phyloP scores from a whole-genome alignment of 1,139 yeast species.

The Magnusiomyces fungicola region DNA sequence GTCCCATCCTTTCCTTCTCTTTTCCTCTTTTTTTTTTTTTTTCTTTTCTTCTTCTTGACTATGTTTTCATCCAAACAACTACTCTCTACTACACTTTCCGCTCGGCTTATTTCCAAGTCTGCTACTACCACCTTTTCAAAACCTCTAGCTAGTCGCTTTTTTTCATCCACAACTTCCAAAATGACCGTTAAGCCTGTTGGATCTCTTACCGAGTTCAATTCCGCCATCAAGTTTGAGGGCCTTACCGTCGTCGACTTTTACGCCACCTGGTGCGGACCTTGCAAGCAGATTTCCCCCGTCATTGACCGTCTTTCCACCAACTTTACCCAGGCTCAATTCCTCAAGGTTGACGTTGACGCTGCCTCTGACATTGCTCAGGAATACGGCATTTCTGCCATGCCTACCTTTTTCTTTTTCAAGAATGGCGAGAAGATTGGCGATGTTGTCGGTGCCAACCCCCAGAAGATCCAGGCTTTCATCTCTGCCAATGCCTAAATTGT shows the following conservation, averaged over 20 bases:
- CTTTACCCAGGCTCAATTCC: conserved; percentile 47
- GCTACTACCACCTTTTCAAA: conserved; percentile 1
- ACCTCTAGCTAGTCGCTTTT: not conserved
- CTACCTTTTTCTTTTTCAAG: conserved; percentile 72
- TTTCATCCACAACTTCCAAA: conserved; percentile 19
- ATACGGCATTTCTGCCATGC: conserved; percentile 76
- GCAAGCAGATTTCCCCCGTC: conserved; percentile 77
- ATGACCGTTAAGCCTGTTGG: conserved; percentile 34
- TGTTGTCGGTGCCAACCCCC: conserved; percentile 65
- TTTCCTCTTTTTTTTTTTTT: conserved; percentile 7
- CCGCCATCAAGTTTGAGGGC: conserved; percentile 49
- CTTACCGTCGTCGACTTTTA: conserved; percentile 73
- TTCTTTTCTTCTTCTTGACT: not conserved
- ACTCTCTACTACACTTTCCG: not conserved
- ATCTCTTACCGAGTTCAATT: conserved; percentile 53
- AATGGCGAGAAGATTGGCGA: conserved; percentile 56
- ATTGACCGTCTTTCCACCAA: conserved; percentile 54
- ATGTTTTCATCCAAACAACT: not conserved
- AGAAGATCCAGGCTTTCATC: conserved; percentile 25
- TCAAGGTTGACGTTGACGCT: conserved; percentile 77
- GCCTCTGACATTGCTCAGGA: conserved; percentile 58
- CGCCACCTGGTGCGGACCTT: conserved; percentile 94
- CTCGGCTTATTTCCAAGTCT: conserved; percentile 2
- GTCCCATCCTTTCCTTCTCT: conserved; percentile 2
- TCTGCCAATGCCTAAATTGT: conserved; percentile 26